phyloP scores from a whole-genome alignment of 2,329 filamentous ascomycete species.

The Epichloe glyceriae region DNA sequence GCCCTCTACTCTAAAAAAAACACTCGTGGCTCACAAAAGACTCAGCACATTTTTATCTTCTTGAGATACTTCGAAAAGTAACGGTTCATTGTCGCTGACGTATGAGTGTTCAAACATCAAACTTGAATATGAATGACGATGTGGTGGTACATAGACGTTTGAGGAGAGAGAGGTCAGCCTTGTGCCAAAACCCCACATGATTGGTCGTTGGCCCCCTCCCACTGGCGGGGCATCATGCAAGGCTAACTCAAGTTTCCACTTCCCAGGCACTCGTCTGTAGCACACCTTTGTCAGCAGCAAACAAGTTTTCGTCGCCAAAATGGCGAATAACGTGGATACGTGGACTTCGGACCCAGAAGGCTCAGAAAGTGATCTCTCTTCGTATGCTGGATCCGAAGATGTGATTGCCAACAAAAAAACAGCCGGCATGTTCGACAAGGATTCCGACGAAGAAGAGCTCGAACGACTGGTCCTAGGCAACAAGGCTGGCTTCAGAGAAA shows the following conservation, averaged over 20 bases:
- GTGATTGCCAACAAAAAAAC: slow-evolving; percentile 15
- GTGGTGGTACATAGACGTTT: too few species aligned
- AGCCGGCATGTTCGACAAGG: slow-evolving; percentile 44
- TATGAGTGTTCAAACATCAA: too few species aligned
- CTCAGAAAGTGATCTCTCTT: slow-evolving; percentile 17
- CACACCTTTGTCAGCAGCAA: not conserved
- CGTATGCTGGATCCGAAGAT: slow-evolving; percentile 18
- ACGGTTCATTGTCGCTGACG: too few species aligned
- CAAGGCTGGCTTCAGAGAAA: slow-evolving; percentile 64
- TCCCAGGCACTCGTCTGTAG: too few species aligned
- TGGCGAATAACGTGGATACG: slow-evolving; percentile 20
- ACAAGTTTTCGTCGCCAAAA: slow-evolving; percentile 9
- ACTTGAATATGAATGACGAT: too few species aligned
- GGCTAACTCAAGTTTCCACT: not conserved
- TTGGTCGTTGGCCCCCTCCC: too few species aligned
- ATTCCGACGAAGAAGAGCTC: slow-evolving; percentile 71
- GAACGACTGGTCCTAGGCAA: slow-evolving; percentile 85
- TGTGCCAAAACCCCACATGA: too few species aligned
- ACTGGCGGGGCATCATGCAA: not conserved
- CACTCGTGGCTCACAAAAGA: too few species aligned
- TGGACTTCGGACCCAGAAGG: slow-evolving; percentile 15
- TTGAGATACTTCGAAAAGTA: too few species aligned
- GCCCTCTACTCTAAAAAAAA: too few species aligned
- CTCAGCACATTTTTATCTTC: too few species aligned
- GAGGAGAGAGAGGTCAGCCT: too few species aligned